Evolutionary conservation across 768 basidiomycete species (phyloP).

Genomic region (Mycena kentingensis): DNA sequence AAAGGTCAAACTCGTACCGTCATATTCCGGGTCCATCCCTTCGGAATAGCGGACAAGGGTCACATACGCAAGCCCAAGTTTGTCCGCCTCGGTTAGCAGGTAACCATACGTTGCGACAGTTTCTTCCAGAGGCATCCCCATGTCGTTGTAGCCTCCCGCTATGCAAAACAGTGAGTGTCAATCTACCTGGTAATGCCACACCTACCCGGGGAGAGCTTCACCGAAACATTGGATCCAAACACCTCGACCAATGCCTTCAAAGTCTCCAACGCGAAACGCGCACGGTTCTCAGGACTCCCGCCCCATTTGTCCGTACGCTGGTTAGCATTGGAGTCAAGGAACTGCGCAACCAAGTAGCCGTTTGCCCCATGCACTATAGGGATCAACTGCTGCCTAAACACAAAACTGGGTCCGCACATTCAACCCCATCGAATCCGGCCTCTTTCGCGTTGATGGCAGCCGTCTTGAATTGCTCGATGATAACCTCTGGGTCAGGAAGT

Average conservation of each 20-base stretch:
- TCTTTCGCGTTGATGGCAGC: slow-evolving; percentile 26
- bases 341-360: slow-evolving; percentile 40
- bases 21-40: slow-evolving; percentile 23
- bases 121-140: slow-evolving; percentile 27
- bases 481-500: slow-evolving; percentile 33
- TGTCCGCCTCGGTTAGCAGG: no score
- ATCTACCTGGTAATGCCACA: neutral
- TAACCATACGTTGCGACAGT: no score
- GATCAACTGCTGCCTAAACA: neutral
- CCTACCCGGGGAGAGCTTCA: neutral
- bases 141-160: slow-evolving; percentile 35
- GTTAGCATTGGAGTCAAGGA: slow-evolving; percentile 36
- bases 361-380: slow-evolving; percentile 31
- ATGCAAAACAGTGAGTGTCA: slow-evolving; percentile 29
- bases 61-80: no score
- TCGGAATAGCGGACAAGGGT: slow-evolving; percentile 24
- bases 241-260: slow-evolving; percentile 34
- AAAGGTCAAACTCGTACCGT: slow-evolving; percentile 21
- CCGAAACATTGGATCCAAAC: slow-evolving; percentile 37
- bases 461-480: slow-evolving; percentile 32
- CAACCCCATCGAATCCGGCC: slow-evolving; percentile 33
- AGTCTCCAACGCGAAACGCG: slow-evolving; percentile 40
- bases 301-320: slow-evolving; percentile 45
- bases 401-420: neutral
- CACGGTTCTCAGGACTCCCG: slow-evolving; percentile 43